Percentiles rank a stretch among this genome's conserved stretches.
These are phyloP conservation scores for Phytopythium kandeliae DNA, from an alignment of 352 stramenopile species.

Conservation along the genomic window DNA sequence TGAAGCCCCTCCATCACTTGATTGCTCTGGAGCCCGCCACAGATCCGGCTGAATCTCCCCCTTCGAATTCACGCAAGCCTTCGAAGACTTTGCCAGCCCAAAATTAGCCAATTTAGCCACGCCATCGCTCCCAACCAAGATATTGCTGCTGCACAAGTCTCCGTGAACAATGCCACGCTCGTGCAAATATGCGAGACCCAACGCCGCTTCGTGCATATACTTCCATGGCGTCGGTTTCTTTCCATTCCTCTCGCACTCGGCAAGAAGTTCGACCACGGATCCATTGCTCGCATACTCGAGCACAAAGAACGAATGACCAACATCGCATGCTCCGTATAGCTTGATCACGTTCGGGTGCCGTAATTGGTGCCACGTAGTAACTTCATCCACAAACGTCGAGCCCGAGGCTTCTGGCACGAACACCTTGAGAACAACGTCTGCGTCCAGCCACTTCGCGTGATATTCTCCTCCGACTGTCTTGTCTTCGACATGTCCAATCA, in stretches of 20 bases:
- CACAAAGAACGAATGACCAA: constrained; percentile 6
- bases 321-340: constrained; percentile 7
- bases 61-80: too few species aligned
- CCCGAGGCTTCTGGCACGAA: constrained; percentile 3
- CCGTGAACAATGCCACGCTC: constrained; percentile 6
- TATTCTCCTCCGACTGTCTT: too few species aligned
- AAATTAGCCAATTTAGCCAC: constrained; percentile 5
- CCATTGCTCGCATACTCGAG: constrained; percentile 5
- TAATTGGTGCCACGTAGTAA: constrained; percentile 11
- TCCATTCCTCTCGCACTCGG: background rate
- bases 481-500: background rate
- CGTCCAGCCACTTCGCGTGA: constrained; percentile 6
- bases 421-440: constrained; percentile 12
- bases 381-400: constrained; percentile 7
- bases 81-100: background rate
- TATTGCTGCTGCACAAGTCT: constrained; percentile 8
- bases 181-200: constrained; percentile 11
- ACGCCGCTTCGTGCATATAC: constrained; percentile 7
- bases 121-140: constrained; percentile 3
- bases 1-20: too few species aligned
- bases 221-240: constrained; percentile 2
- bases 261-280: background rate
- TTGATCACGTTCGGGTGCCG: constrained; percentile 11
- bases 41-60: too few species aligned
- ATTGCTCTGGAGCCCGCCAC: too few species aligned